These are phyloP conservation scores for Aulographum hederae DNA, from an alignment of 2,329 filamentous ascomycete species.

Conservation along the genomic window DNA sequence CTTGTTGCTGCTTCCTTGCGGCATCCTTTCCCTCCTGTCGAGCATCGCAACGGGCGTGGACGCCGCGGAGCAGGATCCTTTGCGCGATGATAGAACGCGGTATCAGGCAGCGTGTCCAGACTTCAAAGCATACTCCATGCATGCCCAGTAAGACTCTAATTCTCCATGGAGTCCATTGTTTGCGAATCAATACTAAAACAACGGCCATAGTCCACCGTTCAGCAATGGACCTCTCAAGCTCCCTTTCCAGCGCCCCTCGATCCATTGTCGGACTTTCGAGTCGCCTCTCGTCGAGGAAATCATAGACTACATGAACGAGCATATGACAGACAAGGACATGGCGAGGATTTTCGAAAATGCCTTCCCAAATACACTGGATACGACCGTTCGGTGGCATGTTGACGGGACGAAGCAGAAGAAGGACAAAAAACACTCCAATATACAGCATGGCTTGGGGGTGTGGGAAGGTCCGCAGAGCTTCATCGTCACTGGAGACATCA, in stretches of 20 bases:
- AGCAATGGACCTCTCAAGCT: conserved; percentile 64
- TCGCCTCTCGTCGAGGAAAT: conserved; percentile 77
- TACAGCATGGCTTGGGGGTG: too few species aligned
- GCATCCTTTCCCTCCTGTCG: too few species aligned
- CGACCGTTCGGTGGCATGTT: conserved; percentile 74
- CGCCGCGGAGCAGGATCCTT: neutral
- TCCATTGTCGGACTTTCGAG: conserved; percentile 72
- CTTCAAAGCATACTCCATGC: conserved; percentile 41
- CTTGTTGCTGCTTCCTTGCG: too few species aligned
- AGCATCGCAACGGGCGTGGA: too few species aligned
- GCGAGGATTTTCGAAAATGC: conserved; percentile 89
- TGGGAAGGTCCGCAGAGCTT: conserved; percentile 85
- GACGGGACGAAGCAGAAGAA: conserved; percentile 32
- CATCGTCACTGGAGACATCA: conserved; percentile 83
- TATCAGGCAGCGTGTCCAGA: conserved; percentile 41
- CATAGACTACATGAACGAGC: conserved; percentile 62
- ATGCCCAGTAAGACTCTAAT: conserved; percentile 38
- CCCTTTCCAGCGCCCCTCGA: conserved; percentile 70
- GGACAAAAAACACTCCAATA: conserved; percentile 18
- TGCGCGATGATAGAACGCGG: neutral
- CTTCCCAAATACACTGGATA: conserved; percentile 82
- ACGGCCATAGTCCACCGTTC: conserved; percentile 62
- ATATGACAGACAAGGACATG: conserved; percentile 70
- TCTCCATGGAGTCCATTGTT: conserved; percentile 5
- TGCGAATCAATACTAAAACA: conserved; percentile 7